A percentile compares a stretch with the other conserved stretches of the same genome.
Evolutionary conservation across 441 rosid genomes (phyloP).

Genomic region (Rhodomyrtus psidioides): DNA sequence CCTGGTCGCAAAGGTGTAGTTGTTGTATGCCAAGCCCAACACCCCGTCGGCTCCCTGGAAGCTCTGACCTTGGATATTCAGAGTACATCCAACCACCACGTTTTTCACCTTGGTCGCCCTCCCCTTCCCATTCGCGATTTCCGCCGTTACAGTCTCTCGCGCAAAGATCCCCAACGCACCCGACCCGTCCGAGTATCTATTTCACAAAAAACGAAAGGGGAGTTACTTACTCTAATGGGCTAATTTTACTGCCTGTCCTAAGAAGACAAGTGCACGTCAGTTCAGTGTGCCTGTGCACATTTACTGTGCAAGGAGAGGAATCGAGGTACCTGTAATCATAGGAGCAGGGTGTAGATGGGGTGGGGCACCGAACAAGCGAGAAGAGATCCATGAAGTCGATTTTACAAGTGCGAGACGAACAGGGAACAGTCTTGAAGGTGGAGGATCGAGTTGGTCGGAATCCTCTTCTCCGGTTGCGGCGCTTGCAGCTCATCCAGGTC

Average conservation of each 20-base stretch:
- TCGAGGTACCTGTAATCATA: slow-evolving; percentile 42
- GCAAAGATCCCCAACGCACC: not conserved
- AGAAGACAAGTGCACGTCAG: not conserved
- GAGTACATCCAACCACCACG: slow-evolving; percentile 2
- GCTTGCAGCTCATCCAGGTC: slow-evolving; percentile 58
- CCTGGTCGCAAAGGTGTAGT: slow-evolving; percentile 34
- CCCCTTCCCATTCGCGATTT: not conserved
- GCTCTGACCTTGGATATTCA: not conserved
- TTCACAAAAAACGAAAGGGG: slow-evolving; percentile 15
- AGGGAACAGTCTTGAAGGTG: slow-evolving; percentile 48
- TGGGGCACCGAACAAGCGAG: slow-evolving; percentile 35
- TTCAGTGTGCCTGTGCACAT: not conserved
- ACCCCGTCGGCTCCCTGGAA: slow-evolving; percentile 35
- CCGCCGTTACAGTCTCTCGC: not conserved
- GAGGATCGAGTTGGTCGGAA: slow-evolving; percentile 38
- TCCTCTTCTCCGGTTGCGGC: slow-evolving; percentile 9
- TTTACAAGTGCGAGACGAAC: slow-evolving; percentile 40
- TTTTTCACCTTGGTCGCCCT: not conserved
- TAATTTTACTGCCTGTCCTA: not conserved
- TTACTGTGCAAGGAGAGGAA: not conserved
- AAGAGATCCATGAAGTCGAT: slow-evolving; percentile 34
- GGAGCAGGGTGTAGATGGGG: slow-evolving; percentile 42
- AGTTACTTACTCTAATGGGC: not conserved
- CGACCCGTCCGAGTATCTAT: slow-evolving; percentile 1
- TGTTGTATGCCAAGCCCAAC: slow-evolving; percentile 35